Base-by-base conservation (phyloP, 805 yeast genomes). In the Zygosaccharomyces siamensis region DNA sequence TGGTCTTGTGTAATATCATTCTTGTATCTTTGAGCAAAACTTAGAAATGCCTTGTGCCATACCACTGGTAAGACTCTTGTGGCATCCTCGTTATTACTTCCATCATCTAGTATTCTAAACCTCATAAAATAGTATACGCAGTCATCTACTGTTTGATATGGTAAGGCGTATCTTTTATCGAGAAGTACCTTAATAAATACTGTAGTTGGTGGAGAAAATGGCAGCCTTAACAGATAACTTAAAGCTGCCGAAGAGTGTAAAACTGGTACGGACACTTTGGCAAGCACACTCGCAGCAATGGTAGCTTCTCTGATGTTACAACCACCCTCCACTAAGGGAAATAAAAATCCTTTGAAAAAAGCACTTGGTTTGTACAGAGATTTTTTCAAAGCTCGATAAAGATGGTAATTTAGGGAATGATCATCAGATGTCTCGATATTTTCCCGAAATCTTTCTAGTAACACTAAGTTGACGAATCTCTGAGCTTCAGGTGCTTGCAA, bases 1-100 rank as follows among this genome's bases (percentile, higher is more conserved):
- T 93, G 99, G 66, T 93, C 99, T 60, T 89, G 96, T n/a, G 99
- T 93, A 50, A 93, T 88, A 74, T 93, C 99, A 64, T 93, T 92
- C 68, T 92, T 93, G 67, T 93, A 93, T 55, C 97, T 78, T 72
- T 90, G 97, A 31, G 97, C 96, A 72, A 93, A 93, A 1, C 93
- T 84, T 49, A 93, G 75, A 63, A 93, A 86, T 2, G 97, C 92
- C 67, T 92, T 95, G 67, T 95, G 98, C 98, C 99, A 93, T 32
- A 92, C 92, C 14, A 93, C 86, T 6, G 99, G 98, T 63, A 93
- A 75, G 43, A 78, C 63, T 43, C 73, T 68, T 16, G 69, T 70
- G 48, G 76, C 67, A 42, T 69, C 70, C 43, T 69, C 72, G 58
- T 68, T 69, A 52, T 66, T 63, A 60, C 72, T 67, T 39, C 72